Conservation (phyloP, 2,329 filamentous ascomycete genomes). For the Ciborinia camelliae region DNA sequence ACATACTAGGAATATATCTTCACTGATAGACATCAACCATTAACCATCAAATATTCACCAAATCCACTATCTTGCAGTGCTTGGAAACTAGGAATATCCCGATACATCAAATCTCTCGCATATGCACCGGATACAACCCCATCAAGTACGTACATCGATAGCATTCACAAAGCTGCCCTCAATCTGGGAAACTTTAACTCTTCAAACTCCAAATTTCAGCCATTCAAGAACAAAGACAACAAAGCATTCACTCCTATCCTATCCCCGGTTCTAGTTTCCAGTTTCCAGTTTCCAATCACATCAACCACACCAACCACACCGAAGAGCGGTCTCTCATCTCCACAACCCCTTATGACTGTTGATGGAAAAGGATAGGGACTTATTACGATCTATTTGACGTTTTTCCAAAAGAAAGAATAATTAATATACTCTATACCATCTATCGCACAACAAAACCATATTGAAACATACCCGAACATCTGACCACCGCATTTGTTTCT, state of each 20-base stretch:
- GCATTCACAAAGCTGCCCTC: neutral
- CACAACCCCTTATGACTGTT: neutral
- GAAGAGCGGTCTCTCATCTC: constrained; percentile 4
- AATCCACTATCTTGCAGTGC: neutral
- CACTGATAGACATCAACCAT: neutral
- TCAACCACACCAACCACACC: neutral
- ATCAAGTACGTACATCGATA: neutral
- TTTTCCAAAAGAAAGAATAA: neutral
- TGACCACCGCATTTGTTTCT: constrained; percentile 11
- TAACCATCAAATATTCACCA: neutral
- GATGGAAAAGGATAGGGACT: too few species aligned
- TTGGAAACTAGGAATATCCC: too few species aligned
- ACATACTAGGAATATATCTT: neutral
- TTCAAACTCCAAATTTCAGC: neutral
- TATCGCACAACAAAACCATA: neutral
- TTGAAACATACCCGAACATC: constrained; percentile 17
- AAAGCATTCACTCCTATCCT: constrained; percentile 6
- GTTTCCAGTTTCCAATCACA: neutral
- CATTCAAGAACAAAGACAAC: constrained; percentile 10
- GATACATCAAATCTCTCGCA: constrained; percentile 5
- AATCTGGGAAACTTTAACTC: neutral
- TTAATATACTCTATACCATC: neutral
- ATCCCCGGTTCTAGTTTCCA: neutral
- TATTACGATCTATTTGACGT: neutral
- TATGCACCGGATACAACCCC: neutral